These are phyloP conservation scores for Linnemannia elongata DNA, from an alignment of 192 early-diverging fungal species.

Conservation along the genomic window DNA sequence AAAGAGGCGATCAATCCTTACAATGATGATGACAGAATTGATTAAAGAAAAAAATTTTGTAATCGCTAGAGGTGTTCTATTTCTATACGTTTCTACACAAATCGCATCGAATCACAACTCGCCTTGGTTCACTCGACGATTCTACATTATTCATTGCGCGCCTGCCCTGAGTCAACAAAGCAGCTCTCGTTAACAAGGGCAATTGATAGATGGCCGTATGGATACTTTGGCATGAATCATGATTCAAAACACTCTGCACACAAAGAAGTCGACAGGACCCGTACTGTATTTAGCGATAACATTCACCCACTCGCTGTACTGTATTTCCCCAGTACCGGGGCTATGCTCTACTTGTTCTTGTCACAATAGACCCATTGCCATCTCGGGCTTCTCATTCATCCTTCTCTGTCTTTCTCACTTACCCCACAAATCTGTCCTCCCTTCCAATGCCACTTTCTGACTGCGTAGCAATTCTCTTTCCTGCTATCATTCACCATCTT, in stretches of 20 bases:
- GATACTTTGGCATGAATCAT: neutral
- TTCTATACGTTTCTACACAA: neutral
- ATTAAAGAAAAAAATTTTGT: neutral
- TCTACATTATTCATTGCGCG: too few species aligned
- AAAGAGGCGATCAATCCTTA: neutral
- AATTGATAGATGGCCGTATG: neutral
- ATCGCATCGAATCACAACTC: neutral
- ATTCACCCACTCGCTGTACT: neutral
- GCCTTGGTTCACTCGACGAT: too few species aligned
- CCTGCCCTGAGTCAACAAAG: too few species aligned
- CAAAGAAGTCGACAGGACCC: neutral
- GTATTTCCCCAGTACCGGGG: neutral
- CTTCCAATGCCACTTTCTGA: too few species aligned
- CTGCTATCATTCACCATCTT: too few species aligned
- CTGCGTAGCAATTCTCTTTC: too few species aligned
- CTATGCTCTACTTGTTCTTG: too few species aligned
- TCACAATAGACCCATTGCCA: too few species aligned
- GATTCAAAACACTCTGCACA: neutral
- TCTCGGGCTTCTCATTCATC: too few species aligned
- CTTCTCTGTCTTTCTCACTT: too few species aligned
- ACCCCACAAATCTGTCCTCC: too few species aligned
- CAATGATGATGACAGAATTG: neutral
- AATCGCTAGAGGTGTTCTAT: neutral
- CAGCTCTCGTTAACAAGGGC: neutral
- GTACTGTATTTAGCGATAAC: neutral